A percentile compares a stretch with the other conserved stretches of the same genome.
Conservation (phyloP, 2,329 filamentous ascomycete genomes). For the Magnaporthiopsis incrustans region DNA sequence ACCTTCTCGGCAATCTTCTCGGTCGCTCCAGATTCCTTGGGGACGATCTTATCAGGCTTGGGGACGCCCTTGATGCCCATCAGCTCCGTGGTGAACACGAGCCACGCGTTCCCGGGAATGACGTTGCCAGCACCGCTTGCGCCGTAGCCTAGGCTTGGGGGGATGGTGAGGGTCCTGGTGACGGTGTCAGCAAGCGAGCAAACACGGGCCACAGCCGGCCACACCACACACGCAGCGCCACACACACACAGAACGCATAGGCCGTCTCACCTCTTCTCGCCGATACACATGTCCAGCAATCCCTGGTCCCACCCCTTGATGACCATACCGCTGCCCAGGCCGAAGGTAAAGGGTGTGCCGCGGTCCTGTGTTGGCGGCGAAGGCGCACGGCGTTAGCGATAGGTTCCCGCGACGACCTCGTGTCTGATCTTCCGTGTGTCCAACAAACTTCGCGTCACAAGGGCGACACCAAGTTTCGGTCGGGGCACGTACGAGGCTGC, state of each 20-base stretch:
- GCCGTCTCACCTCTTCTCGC: slow-evolving; percentile 62
- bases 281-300: slow-evolving; percentile 87
- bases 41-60: slow-evolving; percentile 37
- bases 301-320: slow-evolving; percentile 97
- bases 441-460: not conserved
- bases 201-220: not conserved
- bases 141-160: slow-evolving; percentile 81
- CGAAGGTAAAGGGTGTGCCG: slow-evolving; percentile 68
- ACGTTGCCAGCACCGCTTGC: slow-evolving; percentile 60
- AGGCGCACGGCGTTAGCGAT: slow-evolving; percentile 29
- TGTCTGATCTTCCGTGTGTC: not conserved
- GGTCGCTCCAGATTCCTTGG: slow-evolving; percentile 28
- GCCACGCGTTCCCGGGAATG: slow-evolving; percentile 72
- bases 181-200: not conserved
- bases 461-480: not conserved
- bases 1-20: slow-evolving; percentile 37
- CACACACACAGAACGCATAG: not conserved
- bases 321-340: slow-evolving; percentile 70
- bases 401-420: not conserved
- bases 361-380: slow-evolving; percentile 48
- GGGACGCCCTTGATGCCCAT: slow-evolving; percentile 71
- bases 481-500: slow-evolving; percentile 33
- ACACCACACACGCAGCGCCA: not conserved
- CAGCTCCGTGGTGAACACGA: slow-evolving; percentile 83
- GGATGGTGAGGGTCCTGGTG: slow-evolving; percentile 70